Base-by-base conservation (phyloP, 176 grass and related monocot species). In the Ananas comosus region DNA sequence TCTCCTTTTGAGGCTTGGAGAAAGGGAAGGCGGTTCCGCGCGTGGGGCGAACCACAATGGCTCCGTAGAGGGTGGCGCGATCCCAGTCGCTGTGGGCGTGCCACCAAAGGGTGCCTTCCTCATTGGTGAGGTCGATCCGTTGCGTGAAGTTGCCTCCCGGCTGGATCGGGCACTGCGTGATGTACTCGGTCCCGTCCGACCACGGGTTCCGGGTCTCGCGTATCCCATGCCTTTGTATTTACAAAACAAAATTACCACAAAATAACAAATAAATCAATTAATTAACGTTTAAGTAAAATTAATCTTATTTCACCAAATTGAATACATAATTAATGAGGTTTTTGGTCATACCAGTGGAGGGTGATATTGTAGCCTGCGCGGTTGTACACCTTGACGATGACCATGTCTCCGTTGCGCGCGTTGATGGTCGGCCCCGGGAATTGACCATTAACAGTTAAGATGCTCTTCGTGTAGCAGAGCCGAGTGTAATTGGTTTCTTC, bases 51-150 rank as follows among this genome's bases (percentile, higher is more conserved):
- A 87, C 13, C 16, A 83, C 11, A 33, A 87, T 22, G 10, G 68
- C 80, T 3, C 85, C 85, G 1, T 57, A 25, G 19, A 83, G 2
- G 25, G 76, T 76, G 19, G 80, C 28, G 2, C 85, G 67, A 16
- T 78, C 67, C 66, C 42, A 70, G 1, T 72, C 48, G 27, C 54
- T 54, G 29, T 87, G 85, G 2, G 84, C 69, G 56, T 85, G 83
- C 83, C 83, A 85, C 83, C 83, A 85, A 8, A 85, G 54, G 4
- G 83, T 86, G 1, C 85, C 85, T 0, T 64, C 49, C 61, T 87
- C 75, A 0, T 49, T 63, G 4, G 61, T 11, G 24, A 86, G 70
- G 11, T 66, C 42, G 76, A 86, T 73, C 8, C 79, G 70, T 70
- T 86, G 79, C 22, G 80, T 21, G 66, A 24, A 70, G 12, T 74